Percentiles rank a stretch among this genome's conserved stretches.
These are phyloP conservation scores for Kodamaea nitidulidarum DNA, from an alignment of 805 yeast genomes.

Conservation along the genomic window DNA sequence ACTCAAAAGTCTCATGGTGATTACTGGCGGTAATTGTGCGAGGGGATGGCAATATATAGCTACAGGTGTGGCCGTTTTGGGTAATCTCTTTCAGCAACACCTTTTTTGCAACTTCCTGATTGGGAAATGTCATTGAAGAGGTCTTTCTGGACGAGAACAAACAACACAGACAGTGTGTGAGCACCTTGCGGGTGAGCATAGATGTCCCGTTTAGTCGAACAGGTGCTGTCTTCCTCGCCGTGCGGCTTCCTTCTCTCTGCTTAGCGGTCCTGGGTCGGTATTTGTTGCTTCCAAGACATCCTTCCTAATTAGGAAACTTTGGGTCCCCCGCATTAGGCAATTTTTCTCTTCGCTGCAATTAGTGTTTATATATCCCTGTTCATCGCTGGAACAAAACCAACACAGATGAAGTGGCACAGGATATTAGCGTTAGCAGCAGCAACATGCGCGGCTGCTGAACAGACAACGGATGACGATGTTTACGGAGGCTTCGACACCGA, in stretches of 20 bases:
- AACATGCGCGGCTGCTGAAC: not conserved
- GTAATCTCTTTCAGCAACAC: not conserved
- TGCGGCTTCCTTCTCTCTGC: no score
- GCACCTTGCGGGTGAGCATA: no score
- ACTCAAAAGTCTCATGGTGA: constrained; percentile 13
- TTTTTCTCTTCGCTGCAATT: not conserved
- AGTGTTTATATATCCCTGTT: not conserved
- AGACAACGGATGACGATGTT: not conserved
- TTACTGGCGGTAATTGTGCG: not conserved
- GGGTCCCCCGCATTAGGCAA: not conserved
- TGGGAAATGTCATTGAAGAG: constrained; percentile 7
- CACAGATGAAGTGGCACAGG: constrained; percentile 3
- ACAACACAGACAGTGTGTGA: no score
- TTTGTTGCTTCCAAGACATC: no score
- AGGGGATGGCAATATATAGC: constrained; percentile 1
- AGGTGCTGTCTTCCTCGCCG: no score
- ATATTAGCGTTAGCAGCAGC: constrained; percentile 1
- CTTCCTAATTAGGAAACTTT: constrained; percentile 6
- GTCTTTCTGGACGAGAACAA: constrained; percentile 3
- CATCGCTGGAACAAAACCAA: not conserved
- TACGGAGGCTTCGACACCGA: constrained; percentile 3
- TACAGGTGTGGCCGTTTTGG: not conserved
- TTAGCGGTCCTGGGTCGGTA: no score
- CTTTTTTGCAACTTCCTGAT: constrained; percentile 9
- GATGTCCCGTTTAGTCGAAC: no score